Conservation (phyloP, 192 early-diverging fungal genomes). For the Umbelopsis sp. region DNA sequence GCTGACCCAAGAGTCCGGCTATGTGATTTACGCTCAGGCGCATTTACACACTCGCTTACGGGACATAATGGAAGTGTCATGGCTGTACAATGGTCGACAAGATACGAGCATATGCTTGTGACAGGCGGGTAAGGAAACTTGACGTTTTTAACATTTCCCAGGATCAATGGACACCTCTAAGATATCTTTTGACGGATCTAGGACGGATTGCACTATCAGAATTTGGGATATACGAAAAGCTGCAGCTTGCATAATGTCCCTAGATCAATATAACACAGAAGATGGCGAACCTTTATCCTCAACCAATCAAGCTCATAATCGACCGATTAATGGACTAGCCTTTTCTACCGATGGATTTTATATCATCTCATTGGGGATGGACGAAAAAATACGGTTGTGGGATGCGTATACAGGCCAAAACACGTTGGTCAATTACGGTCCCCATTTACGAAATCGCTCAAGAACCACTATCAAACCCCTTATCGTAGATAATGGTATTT, state of each 20-base stretch:
- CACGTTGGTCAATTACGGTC: slow-evolving; percentile 50
- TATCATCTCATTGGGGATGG: slow-evolving; percentile 61
- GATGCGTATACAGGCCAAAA: slow-evolving; percentile 56
- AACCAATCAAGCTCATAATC: slow-evolving; percentile 54
- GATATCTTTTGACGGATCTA: slow-evolving; percentile 17
- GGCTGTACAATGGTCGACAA: slow-evolving; percentile 75
- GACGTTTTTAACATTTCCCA: background rate
- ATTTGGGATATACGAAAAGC: slow-evolving; percentile 90
- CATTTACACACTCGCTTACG: slow-evolving; percentile 51
- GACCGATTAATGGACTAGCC: slow-evolving; percentile 62
- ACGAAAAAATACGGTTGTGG: slow-evolving; percentile 69
- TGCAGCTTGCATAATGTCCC: slow-evolving; percentile 57
- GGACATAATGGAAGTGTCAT: slow-evolving; percentile 65
- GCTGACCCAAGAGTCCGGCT: slow-evolving; percentile 70
- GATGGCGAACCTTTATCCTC: slow-evolving; percentile 29
- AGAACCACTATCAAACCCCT: slow-evolving; percentile 33
- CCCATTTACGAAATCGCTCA: slow-evolving; percentile 36
- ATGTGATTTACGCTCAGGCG: slow-evolving; percentile 75
- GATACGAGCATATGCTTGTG: slow-evolving; percentile 67
- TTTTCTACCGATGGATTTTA: slow-evolving; percentile 64
- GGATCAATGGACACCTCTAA: background rate
- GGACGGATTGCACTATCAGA: slow-evolving; percentile 63
- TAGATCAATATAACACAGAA: slow-evolving; percentile 62
- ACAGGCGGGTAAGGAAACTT: slow-evolving; percentile 61
- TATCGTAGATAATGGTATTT: slow-evolving; percentile 30